Evolutionary conservation across 495 filamentous ascomycete genomes (phyloP).

Genomic region (Trichoderma orchidacearum): DNA sequence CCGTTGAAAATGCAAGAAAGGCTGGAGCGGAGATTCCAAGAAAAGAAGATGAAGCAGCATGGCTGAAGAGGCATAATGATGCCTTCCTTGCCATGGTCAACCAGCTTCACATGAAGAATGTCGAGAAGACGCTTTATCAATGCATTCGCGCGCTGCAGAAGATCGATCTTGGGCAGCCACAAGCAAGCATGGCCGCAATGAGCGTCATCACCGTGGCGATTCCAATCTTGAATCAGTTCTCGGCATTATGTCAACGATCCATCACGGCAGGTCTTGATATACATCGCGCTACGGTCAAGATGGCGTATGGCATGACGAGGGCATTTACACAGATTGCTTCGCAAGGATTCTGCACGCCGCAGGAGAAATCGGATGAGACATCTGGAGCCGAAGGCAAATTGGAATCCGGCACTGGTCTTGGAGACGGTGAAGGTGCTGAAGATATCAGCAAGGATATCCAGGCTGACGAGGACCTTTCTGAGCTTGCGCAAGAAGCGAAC

Average conservation of each 20-base stretch:
- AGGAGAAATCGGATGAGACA: slow-evolving; percentile 56
- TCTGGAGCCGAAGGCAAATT: slow-evolving; percentile 57
- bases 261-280: slow-evolving; percentile 38
- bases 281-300: slow-evolving; percentile 56
- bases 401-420: slow-evolving; percentile 90
- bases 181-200: slow-evolving; percentile 30
- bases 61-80: slow-evolving; percentile 47
- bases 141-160: slow-evolving; percentile 36
- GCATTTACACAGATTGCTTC: slow-evolving; percentile 61
- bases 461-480: slow-evolving; percentile 83
- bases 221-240: slow-evolving; percentile 67
- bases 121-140: slow-evolving; percentile 27
- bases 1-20: slow-evolving; percentile 56
- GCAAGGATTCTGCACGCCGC: slow-evolving; percentile 83
- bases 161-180: slow-evolving; percentile 29
- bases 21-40: slow-evolving; percentile 25
- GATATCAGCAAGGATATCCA: slow-evolving; percentile 96
- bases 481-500: slow-evolving; percentile 72
- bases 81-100: slow-evolving; percentile 41
- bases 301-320: slow-evolving; percentile 59
- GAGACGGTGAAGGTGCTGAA: slow-evolving; percentile 85
- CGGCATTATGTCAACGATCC: slow-evolving; percentile 38
- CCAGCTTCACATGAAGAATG: slow-evolving; percentile 40
- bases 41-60: slow-evolving; percentile 44
- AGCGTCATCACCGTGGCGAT: slow-evolving; percentile 52